Conservation (phyloP, 2,329 filamentous ascomycete species). For the Arthrobotrys pseudoclavata region DNA sequence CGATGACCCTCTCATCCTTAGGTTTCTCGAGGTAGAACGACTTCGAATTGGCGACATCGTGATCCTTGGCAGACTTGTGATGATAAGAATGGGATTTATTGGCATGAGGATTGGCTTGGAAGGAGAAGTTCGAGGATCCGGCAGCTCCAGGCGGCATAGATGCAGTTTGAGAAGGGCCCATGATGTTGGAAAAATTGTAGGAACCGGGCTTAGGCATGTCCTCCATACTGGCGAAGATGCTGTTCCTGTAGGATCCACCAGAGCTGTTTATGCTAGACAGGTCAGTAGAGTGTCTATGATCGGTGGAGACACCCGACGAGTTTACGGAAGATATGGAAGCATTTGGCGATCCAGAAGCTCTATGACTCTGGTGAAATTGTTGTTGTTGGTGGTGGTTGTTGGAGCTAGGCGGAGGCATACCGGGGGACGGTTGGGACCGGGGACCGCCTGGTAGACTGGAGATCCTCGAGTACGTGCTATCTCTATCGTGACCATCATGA, state of each 20-base stretch:
- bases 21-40: constrained; percentile 78
- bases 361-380: constrained; percentile 68
- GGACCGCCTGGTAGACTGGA: constrained; percentile 46
- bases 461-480: constrained; percentile 30
- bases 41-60: constrained; percentile 67
- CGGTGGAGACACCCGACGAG: constrained; percentile 65
- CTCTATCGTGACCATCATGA: constrained; percentile 22
- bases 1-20: constrained; percentile 83
- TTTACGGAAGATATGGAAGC: constrained; percentile 66
- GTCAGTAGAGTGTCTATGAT: constrained; percentile 73
- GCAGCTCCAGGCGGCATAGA: constrained; percentile 33
- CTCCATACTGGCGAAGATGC: constrained; percentile 57
- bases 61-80: constrained; percentile 37
- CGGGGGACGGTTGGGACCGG: constrained; percentile 38
- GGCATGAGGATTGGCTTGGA: constrained; percentile 39
- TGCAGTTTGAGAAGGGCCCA: background rate
- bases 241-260: constrained; percentile 58
- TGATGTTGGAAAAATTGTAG: constrained; percentile 50
- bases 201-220: constrained; percentile 52
- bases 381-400: constrained; percentile 45
- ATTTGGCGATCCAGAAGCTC: constrained; percentile 69
- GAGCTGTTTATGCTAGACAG: constrained; percentile 73
- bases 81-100: constrained; percentile 39
- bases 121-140: constrained; percentile 48
- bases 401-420: constrained; percentile 22